Evolutionary conservation across 1,139 yeast genomes (phyloP), one percentile per base, ranked within the genome.

Genomic region (Pichia sp.): DNA sequence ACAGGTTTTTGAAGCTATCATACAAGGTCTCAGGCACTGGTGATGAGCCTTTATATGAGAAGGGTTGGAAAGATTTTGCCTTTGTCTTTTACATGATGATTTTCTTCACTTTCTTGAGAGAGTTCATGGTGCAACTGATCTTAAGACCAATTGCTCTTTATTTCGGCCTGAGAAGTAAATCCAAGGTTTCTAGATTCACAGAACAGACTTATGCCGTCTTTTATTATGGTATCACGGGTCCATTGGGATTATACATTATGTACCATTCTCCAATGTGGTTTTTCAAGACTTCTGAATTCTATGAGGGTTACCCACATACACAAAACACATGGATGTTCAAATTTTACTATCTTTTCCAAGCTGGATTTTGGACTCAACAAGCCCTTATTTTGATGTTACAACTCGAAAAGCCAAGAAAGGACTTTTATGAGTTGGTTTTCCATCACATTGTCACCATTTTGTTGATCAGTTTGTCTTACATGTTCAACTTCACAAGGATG

Each of bases 281-380:
- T 56, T 91, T 91, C 60, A 72, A 84, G 56, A 91, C 96, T 7
- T 68, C 76, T 4, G 77, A 85, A 32, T 82, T 91, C 65, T 91
- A 86, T 59, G 69, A 62, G 38, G 65, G 72, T 22, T 91, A 82
- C 57, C 98, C 98, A 11, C 97, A 93, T 62, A 69, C 73, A 45
- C 69, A 82, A 26, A 87, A 84, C 55, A 79, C 74, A 40, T 69
- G 67, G 43, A 65, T 70, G 43, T 83, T 83, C 64, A 91, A 91
- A 63, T 57, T 77, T 14, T 93, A 82, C 57, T 93, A 91, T 59
- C 67, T 91, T 47, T 77, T 86, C 27, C 98, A 91, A 64, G 96
- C 97, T 6, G 84, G 96, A 3, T 91, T 86, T 60, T 91, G 99
- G 99, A 78, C 87, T 14, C 99, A 91, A 63, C 98, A 91, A 62